Base-by-base conservation (phyloP, 1,139 yeast species). In the Yamadazyma aaseri region DNA sequence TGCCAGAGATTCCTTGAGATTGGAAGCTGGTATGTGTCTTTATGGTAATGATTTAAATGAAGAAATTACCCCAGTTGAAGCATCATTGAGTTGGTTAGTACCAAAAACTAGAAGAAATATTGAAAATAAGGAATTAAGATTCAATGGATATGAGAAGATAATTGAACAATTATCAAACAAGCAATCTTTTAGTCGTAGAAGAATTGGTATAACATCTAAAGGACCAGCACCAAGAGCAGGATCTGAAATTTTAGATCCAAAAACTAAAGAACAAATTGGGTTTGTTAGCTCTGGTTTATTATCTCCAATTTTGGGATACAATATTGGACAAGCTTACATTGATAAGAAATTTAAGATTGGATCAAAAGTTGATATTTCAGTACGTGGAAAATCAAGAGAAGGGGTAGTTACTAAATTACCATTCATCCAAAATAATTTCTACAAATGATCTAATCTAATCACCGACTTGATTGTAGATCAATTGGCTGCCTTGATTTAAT, bases 1-100 rank as follows among this genome's bases (percentile, higher is more conserved):
- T 18, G 97, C 98, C 2, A 80, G 98, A 60, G 98, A 92, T 57
- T 86, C 97, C 6, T 71, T 92, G 47, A 78, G 98, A 55, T 68
- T 92, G 39, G 98, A 92, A 65, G 98, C 98, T 3, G 98, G 98
- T 27, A 86, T 92, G 97, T 92, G 98, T 62, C 73, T 92, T 38
- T 92, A 92, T 51, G 98, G 98, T 4, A 86, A 89, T 56, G 98
- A 92, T 60, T 71, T 92, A 50, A 75, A 73, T 41, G 96, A 87
- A 50, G 63, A 66, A n/a, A 79, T 76, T 28, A 82, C 96, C 1
- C 98, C 98, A 11, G 78, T 90, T 6, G 95, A 89, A 51, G 95
- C 95, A 0, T 79, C 92, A 1, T 73, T 92, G 47, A 73, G 86
- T 32, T 92, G 98, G 98, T 76, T 89, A 36, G 73, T 92, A 35